phyloP scores from a whole-genome alignment of 2,329 filamentous ascomycete species.

The Neofusicoccum ribis region DNA sequence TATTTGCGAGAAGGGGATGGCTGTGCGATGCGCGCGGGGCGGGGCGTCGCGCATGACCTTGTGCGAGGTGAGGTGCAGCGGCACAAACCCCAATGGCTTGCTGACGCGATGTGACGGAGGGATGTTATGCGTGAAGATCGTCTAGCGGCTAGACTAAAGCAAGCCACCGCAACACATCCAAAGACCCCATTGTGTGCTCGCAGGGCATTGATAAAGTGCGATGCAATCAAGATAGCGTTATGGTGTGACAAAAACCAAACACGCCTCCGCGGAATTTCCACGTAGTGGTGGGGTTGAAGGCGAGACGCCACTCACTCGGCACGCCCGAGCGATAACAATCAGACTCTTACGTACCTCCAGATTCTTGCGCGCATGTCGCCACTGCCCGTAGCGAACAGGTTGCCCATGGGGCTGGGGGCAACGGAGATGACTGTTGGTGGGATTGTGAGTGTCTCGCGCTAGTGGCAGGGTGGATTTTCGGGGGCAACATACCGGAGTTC shows the following conservation, averaged over 20 bases:
- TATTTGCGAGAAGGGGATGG: slow-evolving; percentile 4
- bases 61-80: slow-evolving; percentile 3
- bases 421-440: slow-evolving; percentile 78
- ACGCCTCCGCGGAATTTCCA: neutral
- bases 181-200: neutral
- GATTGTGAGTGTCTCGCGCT: neutral
- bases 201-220: neutral
- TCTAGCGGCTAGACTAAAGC: slow-evolving; percentile 15
- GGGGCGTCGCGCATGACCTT: slow-evolving; percentile 12
- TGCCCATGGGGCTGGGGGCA: slow-evolving; percentile 84
- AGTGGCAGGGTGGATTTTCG: neutral
- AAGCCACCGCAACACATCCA: slow-evolving; percentile 8
- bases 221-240: neutral
- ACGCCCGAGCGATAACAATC: neutral
- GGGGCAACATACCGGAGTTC: slow-evolving; percentile 68
- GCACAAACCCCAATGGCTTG: slow-evolving; percentile 1
- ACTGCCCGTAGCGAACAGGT: slow-evolving; percentile 91
- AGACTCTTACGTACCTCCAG: slow-evolving; percentile 68
- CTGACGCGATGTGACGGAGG: slow-evolving; percentile 10
- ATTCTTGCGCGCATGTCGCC: slow-evolving; percentile 97
- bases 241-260: neutral
- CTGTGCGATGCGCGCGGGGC: slow-evolving; percentile 1
- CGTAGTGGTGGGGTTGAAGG: neutral
- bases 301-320: neutral
- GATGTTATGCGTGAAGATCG: slow-evolving; percentile 15